Evolutionary conservation across 768 basidiomycete genomes (phyloP), one percentile per base, ranked within the genome.

Genomic region (Lactarius trivialis): DNA sequence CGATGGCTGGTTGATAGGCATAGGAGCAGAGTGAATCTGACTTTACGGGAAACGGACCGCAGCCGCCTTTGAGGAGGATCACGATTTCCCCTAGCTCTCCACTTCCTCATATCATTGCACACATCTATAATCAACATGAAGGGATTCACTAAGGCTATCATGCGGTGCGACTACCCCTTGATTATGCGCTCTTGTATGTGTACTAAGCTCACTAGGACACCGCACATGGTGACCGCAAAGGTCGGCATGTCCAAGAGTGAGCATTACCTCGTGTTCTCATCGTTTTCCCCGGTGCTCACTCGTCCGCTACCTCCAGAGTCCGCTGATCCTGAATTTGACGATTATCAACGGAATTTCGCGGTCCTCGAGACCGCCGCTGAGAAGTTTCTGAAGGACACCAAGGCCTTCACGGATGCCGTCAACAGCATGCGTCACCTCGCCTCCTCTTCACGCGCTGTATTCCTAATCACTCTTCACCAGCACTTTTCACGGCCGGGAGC

Each of bases 211-310:
- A 26, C 11, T 45, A 93, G 95, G 70, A 94, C 95, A 58, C 97
- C 97, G 70, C 93, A 94, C 76, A 76, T 91, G 70, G 78, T 99
- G 72, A 91, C 89, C 61, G 82, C 82, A 70, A 91, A 86, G 78
- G 86, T 89, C 69, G 97, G 97, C 33, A 88, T 93, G 84, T 75
- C 93, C 37, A 96, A 96, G 82, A 95, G 96, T 96, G 71, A 66
- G 74, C 69, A 41, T 37, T 52, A 24, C 19, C 26, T 17, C 39
- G 24, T 58, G 19, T 39, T 17, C 12, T 17, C 52, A 32, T 24
- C 14, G 24, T 30, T 17, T 11, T 59, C 33, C 30, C 14, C 14
- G 30, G 30, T 15, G 48, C 37, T 58, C 34, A 56, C 11, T 17
- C 12, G 6, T 36, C 58, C 9, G 17, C 41, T 24, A 48, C 15